Evolutionary conservation across 2,329 filamentous ascomycete genomes (phyloP).

Genomic region (Rutstroemia sp.): DNA sequence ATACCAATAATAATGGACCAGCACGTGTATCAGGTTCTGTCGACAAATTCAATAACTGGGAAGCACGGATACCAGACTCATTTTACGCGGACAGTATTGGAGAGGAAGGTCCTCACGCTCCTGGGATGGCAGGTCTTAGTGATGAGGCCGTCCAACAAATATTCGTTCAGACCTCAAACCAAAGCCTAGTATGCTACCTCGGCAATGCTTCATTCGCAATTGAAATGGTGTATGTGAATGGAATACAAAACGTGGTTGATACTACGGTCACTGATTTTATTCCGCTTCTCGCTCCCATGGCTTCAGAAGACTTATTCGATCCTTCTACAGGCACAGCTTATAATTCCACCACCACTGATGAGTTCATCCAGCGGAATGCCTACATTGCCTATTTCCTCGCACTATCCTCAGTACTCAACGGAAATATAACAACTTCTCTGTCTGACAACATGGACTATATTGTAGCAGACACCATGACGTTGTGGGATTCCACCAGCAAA

Average conservation of each 20-base stretch:
- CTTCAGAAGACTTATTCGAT: not conserved
- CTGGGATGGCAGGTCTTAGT: not conserved
- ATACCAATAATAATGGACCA: not conserved
- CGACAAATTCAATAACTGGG: not conserved
- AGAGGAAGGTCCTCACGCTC: not conserved
- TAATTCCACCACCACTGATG: not conserved
- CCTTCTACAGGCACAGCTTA: not conserved
- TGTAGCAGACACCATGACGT: not conserved
- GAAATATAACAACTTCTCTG: not conserved
- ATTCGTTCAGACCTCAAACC: constrained; percentile 10
- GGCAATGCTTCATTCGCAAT: constrained; percentile 16
- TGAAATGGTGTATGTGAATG: constrained; percentile 5
- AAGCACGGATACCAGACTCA: not conserved
- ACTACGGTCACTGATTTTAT: not conserved
- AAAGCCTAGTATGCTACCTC: constrained; percentile 9
- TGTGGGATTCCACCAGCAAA: not conserved
- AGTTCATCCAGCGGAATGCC: not conserved
- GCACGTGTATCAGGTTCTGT: not conserved
- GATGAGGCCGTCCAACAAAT: constrained; percentile 1
- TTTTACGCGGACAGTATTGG: not conserved
- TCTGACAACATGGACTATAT: not conserved
- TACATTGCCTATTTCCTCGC: not conserved
- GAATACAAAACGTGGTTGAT: not conserved
- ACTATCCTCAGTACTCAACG: not conserved
- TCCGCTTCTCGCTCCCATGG: not conserved